Conservation (phyloP, 306 rosid species). For the Ceratonia siliqua region DNA sequence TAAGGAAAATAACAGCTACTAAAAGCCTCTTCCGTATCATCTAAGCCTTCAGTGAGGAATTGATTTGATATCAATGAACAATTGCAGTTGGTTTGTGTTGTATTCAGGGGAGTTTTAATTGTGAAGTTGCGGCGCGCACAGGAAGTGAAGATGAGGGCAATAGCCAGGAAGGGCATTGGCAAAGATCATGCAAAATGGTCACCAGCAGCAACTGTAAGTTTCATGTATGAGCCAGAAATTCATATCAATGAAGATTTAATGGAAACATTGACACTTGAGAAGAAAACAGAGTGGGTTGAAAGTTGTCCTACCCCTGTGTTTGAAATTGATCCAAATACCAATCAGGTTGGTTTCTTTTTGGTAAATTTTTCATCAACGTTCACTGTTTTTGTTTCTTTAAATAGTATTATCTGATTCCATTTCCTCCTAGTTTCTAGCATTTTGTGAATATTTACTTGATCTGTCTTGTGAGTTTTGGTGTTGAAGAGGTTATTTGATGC, state of each 20-base stretch:
- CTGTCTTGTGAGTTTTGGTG: not conserved
- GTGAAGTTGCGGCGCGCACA: conserved; percentile 71
- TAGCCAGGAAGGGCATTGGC: conserved; percentile 74
- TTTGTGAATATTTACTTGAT: not conserved
- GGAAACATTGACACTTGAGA: conserved; percentile 59
- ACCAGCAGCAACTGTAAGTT: conserved; percentile 71
- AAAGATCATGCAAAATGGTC: conserved; percentile 84
- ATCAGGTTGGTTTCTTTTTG: conserved; percentile 43
- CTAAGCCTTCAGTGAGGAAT: no score
- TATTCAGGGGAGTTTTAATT: conserved; percentile 61
- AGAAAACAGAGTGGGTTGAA: conserved; percentile 55
- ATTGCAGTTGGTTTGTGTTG: conserved; percentile 11
- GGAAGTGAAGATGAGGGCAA: conserved; percentile 68
- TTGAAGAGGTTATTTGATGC: not conserved
- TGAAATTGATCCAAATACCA: conserved; percentile 50
- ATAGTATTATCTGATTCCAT: not conserved
- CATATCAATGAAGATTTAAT: conserved; percentile 63
- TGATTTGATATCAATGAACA: no score
- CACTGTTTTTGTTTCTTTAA: not conserved
- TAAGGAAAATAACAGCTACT: no score
- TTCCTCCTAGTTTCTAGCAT: not conserved
- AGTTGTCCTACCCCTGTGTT: conserved; percentile 67
- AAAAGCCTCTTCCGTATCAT: no score
- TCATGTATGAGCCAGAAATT: conserved; percentile 66
- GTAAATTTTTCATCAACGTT: not conserved